phyloP scores from a whole-genome alignment of 192 early-diverging fungal species.

The Gonapodya prolifera region DNA sequence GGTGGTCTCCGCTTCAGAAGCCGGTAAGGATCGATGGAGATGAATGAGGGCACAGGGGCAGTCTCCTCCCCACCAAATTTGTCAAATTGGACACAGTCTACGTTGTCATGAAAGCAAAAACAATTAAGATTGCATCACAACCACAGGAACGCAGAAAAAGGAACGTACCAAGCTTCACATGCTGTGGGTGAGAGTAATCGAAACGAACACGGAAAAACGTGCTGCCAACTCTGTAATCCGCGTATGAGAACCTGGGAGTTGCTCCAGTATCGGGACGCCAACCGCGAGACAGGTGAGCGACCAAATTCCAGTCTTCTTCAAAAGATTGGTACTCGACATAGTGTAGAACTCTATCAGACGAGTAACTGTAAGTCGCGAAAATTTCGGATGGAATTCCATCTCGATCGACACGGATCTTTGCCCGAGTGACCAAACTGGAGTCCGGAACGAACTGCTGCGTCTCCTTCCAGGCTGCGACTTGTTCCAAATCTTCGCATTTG shows the following conservation, averaged over 20 bases:
- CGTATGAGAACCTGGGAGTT: constrained; percentile 13
- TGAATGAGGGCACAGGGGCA: background rate
- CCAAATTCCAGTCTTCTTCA: background rate
- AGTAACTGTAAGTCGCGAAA: constrained; percentile 8
- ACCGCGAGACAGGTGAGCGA: constrained; percentile 12
- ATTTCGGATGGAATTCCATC: constrained; percentile 3
- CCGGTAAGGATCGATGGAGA: background rate
- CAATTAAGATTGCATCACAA: background rate
- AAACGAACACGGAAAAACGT: constrained; percentile 10
- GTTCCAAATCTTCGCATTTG: constrained; percentile 7
- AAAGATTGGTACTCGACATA: constrained; percentile 3
- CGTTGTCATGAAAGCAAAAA: background rate
- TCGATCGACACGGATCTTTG: background rate
- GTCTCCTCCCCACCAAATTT: background rate
- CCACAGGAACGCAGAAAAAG: background rate
- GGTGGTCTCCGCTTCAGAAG: background rate
- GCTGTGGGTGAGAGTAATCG: constrained; percentile 33
- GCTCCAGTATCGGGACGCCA: constrained; percentile 10
- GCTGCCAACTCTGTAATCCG: constrained; percentile 10
- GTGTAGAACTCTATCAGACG: background rate
- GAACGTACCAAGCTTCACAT: constrained; percentile 14
- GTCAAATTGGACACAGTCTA: constrained; percentile 2
- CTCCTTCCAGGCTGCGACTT: constrained; percentile 10
- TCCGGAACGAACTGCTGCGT: constrained; percentile 2
- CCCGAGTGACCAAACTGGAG: background rate